Percentiles rank a stretch among this genome's conserved stretches.
phyloP scores from a whole-genome alignment of 768 basidiomycete genomes.

The Mycena vulgaris region DNA sequence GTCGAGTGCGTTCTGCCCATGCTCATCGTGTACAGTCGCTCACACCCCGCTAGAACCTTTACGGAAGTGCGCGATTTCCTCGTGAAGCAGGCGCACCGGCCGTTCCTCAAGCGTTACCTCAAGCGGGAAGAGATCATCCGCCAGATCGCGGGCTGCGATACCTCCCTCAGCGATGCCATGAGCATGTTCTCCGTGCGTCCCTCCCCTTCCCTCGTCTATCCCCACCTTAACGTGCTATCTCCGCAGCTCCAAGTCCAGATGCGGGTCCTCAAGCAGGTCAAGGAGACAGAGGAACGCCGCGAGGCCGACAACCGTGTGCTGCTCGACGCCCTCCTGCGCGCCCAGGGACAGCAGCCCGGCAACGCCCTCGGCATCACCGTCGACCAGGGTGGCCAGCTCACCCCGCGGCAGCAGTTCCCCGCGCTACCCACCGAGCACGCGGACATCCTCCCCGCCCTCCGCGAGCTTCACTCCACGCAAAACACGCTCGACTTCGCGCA shows the following conservation, averaged over 20 bases:
- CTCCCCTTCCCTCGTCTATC: slow-evolving; percentile 36
- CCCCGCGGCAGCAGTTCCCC: slow-evolving; percentile 19
- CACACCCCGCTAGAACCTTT: slow-evolving; percentile 43
- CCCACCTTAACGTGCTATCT: slow-evolving; percentile 27
- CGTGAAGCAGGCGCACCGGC: slow-evolving; percentile 66
- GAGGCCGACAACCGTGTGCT: slow-evolving; percentile 54
- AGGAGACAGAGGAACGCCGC: slow-evolving; percentile 54
- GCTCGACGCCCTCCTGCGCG: slow-evolving; percentile 49
- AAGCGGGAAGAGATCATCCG: slow-evolving; percentile 72
- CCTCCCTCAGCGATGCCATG: slow-evolving; percentile 68
- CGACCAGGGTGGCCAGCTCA: slow-evolving; percentile 22
- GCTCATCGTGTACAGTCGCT: background rate
- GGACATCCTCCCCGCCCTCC: slow-evolving; percentile 42
- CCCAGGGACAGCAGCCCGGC: slow-evolving; percentile 14
- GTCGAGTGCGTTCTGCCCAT: slow-evolving; percentile 51
- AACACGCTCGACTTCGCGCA: slow-evolving; percentile 62
- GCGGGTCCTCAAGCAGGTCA: slow-evolving; percentile 67
- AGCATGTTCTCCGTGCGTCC: slow-evolving; percentile 62
- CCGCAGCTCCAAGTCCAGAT: slow-evolving; percentile 64
- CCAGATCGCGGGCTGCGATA: slow-evolving; percentile 66
- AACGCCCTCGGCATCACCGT: slow-evolving; percentile 28
- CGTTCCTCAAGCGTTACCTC: slow-evolving; percentile 80
- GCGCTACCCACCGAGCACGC: slow-evolving; percentile 6
- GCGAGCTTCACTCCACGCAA: slow-evolving; percentile 52
- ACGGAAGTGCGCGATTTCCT: slow-evolving; percentile 60